Evolutionary conservation across 176 grass and related monocot genomes (phyloP), one percentile per base, ranked within the genome.

Genomic region (Juncus effusus): DNA sequence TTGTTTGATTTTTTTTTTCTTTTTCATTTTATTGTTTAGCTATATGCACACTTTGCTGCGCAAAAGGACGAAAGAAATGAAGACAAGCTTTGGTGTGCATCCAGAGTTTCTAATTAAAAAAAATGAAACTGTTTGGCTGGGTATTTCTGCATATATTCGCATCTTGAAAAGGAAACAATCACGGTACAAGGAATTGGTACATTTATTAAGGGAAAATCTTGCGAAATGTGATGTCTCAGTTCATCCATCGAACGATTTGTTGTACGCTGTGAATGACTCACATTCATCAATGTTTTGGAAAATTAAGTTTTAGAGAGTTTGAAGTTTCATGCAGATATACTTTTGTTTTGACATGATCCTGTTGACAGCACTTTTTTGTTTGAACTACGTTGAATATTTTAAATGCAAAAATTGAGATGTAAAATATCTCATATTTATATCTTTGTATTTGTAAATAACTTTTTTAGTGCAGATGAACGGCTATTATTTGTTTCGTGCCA

Each of bases 231-330:
- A 73, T 54, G 52, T 39, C 3, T 62, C 85, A 14, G 74, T 75
- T 54, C 19, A 7, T 47, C 6, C 44, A 3, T 12, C 49, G 36
- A 28, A 77, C 61, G 49, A 52, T 56, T 59, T 96, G 70, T 65
- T 54, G 51, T 88, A 96, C 49, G 92, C 87, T 52, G 82, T 96
- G 11, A 74, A 91, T 63, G 84, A 85, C 49, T 88, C 79, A 40
- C 92, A 91, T 61, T 96, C 92, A 0, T 96, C 87, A 3, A 60
- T 85, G 69, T 96, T 96, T 45, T 83, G 82, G 82, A 88, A 81
- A 58, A 78, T 91, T 54, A 91, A 86, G 12, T 96, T 88, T 64
- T 96, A 85, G 69, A 82, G 56, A 59, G 40, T 76, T 28, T 28
- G 19, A 28, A 28, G 19, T 28, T 28, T 28, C 19, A 28, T 1